phyloP scores from a whole-genome alignment of 116 monocot genomes.

The Dioscorea cayenensis region DNA sequence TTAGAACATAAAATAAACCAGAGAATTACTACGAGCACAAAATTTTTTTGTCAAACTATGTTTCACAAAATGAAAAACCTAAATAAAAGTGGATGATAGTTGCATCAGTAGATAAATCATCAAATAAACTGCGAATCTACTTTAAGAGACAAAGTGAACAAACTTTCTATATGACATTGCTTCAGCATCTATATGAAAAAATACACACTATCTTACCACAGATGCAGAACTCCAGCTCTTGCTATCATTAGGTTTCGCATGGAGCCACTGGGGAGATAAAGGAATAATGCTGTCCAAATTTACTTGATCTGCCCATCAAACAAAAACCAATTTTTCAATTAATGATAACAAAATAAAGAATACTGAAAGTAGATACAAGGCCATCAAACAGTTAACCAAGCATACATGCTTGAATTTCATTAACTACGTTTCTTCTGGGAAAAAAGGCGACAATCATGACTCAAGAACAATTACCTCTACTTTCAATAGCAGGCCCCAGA shows the following conservation, averaged over 20 bases:
- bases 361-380: too few species aligned
- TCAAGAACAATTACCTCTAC: constrained; percentile 12
- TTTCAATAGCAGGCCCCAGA: constrained; percentile 8
- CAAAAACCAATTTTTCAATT: not conserved
- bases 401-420: not conserved
- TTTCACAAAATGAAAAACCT: too few species aligned
- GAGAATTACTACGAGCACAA: too few species aligned
- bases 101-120: too few species aligned
- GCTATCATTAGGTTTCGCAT: constrained; percentile 66
- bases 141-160: not conserved
- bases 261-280: constrained; percentile 95
- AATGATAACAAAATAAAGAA: too few species aligned
- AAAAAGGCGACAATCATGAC: not conserved
- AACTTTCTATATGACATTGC: too few species aligned
- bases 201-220: constrained; percentile 12
- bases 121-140: too few species aligned
- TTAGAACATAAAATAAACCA: too few species aligned
- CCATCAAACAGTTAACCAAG: too few species aligned
- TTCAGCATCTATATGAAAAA: not conserved
- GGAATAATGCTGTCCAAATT: constrained; percentile 69
- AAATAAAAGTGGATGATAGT: too few species aligned
- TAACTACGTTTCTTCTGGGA: not conserved
- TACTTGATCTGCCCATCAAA: constrained; percentile 54
- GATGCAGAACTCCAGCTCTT: constrained; percentile 33
- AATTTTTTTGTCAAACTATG: too few species aligned